Base-by-base conservation (phyloP, 108 stramenopile genomes). In the Pseudonitzschia delicatissima region DNA sequence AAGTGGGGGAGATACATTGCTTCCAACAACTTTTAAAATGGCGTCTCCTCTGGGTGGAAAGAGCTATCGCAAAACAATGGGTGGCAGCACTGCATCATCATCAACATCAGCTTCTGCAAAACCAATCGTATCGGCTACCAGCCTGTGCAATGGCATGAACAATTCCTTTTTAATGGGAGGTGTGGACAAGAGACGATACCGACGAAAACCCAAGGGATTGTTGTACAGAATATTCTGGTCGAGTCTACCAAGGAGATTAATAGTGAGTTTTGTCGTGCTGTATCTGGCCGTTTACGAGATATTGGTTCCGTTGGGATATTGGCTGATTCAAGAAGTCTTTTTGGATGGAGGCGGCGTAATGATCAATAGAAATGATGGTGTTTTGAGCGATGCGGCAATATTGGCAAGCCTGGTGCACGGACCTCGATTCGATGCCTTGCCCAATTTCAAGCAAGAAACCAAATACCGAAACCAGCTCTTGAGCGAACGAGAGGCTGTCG, bases 151-250 rank as follows among this genome's bases (percentile, higher is more conserved):
- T 11, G 37, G 37, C 37, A 49, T 20, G 25, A 23, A 23, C 11
- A 53, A 53, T 23, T 53, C 52, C 5, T 53, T 53, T 28, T 23
- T 53, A 23, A 31, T 53, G 29, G 52, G 52, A 11, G 29, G 28
- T 1, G 29, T 53, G 13, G 52, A 53, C 29, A 53, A 53, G 7
- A n/a, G 52, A n/a, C 52, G 52, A 8, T 53, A 23, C 1, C 0
- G 52, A 8, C 26, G 52, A 28, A n/a, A 8, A 15, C 11, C 15
- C 40, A 6, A 23, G 7, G 12, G 0, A 12, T 13, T 53, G 29
- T 0, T 53, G 1, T 53, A 53, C 15, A 1, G 52, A 1, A 2
- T 53, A 8, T 53, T 53, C 15, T 53, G 52, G 52, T 53, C 52
- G 2, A 53, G 52, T 23, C 28, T 28, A n/a, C 52, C 52, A 8